Percentiles rank a stretch among this genome's conserved stretches.
These are phyloP conservation scores for Urtica urens DNA, from an alignment of 306 rosid species.

Conservation along the genomic window DNA sequence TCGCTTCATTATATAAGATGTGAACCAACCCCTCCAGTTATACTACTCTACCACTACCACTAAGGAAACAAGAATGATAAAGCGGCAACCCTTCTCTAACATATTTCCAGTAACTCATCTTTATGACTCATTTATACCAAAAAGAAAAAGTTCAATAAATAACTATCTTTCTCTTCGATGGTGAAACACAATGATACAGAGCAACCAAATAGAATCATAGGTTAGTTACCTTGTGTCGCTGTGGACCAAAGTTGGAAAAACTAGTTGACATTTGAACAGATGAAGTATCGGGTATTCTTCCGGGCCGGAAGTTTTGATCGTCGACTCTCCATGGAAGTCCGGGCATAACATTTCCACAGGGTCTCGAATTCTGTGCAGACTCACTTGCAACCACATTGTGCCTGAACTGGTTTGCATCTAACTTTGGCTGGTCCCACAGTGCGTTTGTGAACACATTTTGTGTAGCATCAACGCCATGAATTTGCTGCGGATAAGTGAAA, in stretches of 20 bases:
- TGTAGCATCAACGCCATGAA: slow-evolving; percentile 4
- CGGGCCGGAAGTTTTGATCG: slow-evolving; percentile 15
- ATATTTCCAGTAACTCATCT: too few relatives aligned
- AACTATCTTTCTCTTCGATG: too few relatives aligned
- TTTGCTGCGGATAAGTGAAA: too few relatives aligned
- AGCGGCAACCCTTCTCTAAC: too few relatives aligned
- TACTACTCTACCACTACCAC: too few relatives aligned
- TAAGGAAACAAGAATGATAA: too few relatives aligned
- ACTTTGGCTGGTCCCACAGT: slow-evolving; percentile 11
- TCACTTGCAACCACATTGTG: not conserved
- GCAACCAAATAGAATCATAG: too few relatives aligned
- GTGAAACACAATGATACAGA: too few relatives aligned
- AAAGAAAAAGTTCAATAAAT: too few relatives aligned
- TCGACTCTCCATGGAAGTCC: slow-evolving; percentile 17
- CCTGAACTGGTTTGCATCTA: slow-evolving; percentile 2
- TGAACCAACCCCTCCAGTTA: too few relatives aligned
- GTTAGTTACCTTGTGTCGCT: slow-evolving; percentile 21
- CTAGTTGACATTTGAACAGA: slow-evolving; percentile 10
- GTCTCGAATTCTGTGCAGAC: slow-evolving; percentile 9
- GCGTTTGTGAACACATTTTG: not conserved
- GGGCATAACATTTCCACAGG: slow-evolving; percentile 10
- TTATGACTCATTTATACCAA: too few relatives aligned
- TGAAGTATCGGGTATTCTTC: slow-evolving; percentile 15
- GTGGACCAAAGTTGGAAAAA: slow-evolving; percentile 12
- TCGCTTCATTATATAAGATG: too few relatives aligned